Conservation (phyloP, 2,329 filamentous ascomycete species). For the Alternaria postmessia region DNA sequence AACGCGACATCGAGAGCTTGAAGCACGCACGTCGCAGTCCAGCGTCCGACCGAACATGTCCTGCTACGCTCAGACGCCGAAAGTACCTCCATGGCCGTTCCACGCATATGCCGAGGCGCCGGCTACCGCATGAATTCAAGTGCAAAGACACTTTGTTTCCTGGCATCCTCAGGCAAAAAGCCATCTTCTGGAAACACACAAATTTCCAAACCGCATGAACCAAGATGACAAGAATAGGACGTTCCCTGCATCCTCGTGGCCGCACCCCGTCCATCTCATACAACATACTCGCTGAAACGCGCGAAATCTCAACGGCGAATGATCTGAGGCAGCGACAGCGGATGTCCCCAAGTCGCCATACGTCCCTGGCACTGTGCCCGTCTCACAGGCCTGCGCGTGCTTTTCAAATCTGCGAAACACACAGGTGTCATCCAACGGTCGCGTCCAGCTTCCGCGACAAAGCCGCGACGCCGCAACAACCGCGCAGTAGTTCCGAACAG, state of each 20-base stretch:
- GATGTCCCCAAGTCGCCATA: slow-evolving; percentile 17
- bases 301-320: slow-evolving; percentile 19
- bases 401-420: slow-evolving; percentile 15
- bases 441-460: slow-evolving; percentile 13
- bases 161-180: slow-evolving; percentile 5
- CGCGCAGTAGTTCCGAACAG: slow-evolving; percentile 3
- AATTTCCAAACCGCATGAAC: slow-evolving; percentile 7
- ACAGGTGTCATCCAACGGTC: slow-evolving; percentile 16
- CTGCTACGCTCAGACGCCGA: slow-evolving; percentile 8
- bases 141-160: slow-evolving; percentile 2
- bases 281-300: slow-evolving; percentile 22
- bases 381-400: slow-evolving; percentile 20
- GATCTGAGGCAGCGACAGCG: slow-evolving; percentile 19
- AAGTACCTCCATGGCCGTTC: background rate
- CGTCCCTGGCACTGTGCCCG: slow-evolving; percentile 16
- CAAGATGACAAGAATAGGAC: slow-evolving; percentile 1
- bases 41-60: slow-evolving; percentile 3
- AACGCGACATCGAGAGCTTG: background rate
- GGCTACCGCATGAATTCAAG: slow-evolving; percentile 2
- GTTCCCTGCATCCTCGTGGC: slow-evolving; percentile 3
- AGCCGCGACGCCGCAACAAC: slow-evolving; percentile 7
- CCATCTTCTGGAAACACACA: slow-evolving; percentile 4
- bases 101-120: slow-evolving; percentile 7
- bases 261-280: slow-evolving; percentile 4
- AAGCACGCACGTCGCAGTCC: slow-evolving; percentile 8